A percentile compares a stretch with the other conserved stretches of the same genome.
These are phyloP conservation scores for Teunomyces panamensis DNA, from an alignment of 805 yeast species.

Conservation along the genomic window DNA sequence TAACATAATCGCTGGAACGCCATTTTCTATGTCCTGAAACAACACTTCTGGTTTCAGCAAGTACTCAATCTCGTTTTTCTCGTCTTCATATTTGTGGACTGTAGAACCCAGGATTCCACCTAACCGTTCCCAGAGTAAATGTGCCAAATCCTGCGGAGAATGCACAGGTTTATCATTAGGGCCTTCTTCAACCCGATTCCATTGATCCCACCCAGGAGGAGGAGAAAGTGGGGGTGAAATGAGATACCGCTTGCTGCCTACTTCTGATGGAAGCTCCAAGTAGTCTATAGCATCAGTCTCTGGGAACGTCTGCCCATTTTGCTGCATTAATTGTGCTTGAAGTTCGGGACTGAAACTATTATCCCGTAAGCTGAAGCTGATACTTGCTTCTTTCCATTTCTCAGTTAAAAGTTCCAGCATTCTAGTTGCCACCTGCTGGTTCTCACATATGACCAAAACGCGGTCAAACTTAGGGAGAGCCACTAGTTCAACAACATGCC, in stretches of 20 bases:
- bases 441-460: constrained; percentile 32
- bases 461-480: constrained; percentile 32
- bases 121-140: constrained; percentile 41
- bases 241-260: constrained; percentile 34
- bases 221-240: constrained; percentile 47
- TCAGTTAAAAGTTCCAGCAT: constrained; percentile 16
- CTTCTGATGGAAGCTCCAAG: constrained; percentile 40
- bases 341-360: constrained; percentile 18
- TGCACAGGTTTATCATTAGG: constrained; percentile 35
- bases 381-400: constrained; percentile 14
- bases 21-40: constrained; percentile 35
- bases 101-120: constrained; percentile 38
- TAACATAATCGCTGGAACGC: constrained; percentile 41
- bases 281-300: constrained; percentile 19
- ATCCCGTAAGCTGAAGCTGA: constrained; percentile 35
- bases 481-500: constrained; percentile 30
- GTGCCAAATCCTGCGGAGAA: constrained; percentile 40
- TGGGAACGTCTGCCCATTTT: not conserved
- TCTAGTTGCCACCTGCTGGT: constrained; percentile 17
- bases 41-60: constrained; percentile 32
- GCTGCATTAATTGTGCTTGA: not conserved
- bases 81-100: constrained; percentile 26
- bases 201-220: constrained; percentile 43
- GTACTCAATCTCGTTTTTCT: constrained; percentile 18
- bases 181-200: constrained; percentile 40